phyloP scores from a whole-genome alignment of 306 rosid species.

The Oemleria cerasiformis region DNA sequence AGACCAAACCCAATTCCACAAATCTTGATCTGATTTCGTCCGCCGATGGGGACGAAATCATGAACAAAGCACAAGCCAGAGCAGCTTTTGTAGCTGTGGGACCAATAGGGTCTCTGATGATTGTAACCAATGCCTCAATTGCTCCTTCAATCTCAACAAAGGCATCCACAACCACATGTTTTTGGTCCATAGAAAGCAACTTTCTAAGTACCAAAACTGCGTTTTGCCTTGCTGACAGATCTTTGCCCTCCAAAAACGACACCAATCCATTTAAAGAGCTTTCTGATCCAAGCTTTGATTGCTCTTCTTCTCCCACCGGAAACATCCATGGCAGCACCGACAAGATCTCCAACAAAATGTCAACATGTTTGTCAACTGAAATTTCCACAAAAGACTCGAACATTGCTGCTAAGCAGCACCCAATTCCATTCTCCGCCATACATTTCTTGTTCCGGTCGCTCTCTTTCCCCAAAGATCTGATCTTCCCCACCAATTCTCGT shows the following conservation, averaged over 20 bases:
- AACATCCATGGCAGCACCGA: constrained; percentile 49
- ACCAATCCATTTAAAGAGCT: constrained; percentile 42
- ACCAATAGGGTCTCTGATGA: constrained; percentile 50
- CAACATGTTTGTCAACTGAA: constrained; percentile 31
- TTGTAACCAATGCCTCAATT: constrained; percentile 47
- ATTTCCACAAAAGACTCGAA: constrained; percentile 44
- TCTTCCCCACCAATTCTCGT: constrained; percentile 48
- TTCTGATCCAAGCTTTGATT: constrained; percentile 39
- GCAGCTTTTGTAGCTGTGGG: constrained; percentile 50
- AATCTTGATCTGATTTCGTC: constrained; percentile 31
- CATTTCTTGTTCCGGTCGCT: constrained; percentile 74
- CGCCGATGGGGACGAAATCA: constrained; percentile 40
- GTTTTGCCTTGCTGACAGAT: constrained; percentile 52
- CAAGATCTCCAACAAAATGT: constrained; percentile 52
- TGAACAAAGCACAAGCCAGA: constrained; percentile 45
- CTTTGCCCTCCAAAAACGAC: constrained; percentile 45
- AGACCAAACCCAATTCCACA: constrained; percentile 64
- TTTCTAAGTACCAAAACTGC: constrained; percentile 57
- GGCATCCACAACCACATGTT: constrained; percentile 31
- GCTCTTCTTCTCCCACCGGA: constrained; percentile 44
- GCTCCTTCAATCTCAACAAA: constrained; percentile 49
- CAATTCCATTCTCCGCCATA: constrained; percentile 38
- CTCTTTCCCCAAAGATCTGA: constrained; percentile 69
- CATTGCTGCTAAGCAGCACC: constrained; percentile 37
- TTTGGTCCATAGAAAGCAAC: constrained; percentile 30